Evolutionary conservation across 2,329 filamentous ascomycete genomes (phyloP), one percentile per base, ranked within the genome.

Genomic region (Parastagonospora nodorum): DNA sequence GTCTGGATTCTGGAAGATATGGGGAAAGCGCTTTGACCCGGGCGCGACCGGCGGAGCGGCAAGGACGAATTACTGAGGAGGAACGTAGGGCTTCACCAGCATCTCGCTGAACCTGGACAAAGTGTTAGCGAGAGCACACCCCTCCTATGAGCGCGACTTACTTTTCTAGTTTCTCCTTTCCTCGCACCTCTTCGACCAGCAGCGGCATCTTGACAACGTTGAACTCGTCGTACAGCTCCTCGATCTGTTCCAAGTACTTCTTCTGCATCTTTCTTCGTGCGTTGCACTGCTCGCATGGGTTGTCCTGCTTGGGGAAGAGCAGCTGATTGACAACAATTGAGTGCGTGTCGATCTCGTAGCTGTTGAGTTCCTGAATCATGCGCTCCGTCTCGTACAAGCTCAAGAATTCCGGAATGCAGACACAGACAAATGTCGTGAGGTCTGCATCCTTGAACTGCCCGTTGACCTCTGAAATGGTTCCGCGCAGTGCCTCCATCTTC

Each of bases 151-250:
- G n/a, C 4, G 8, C 27, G 12, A 74, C 76, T 68, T 58, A 77
- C 77, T 85, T 90, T 77, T 95, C 92, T 63, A 99, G 78, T 76
- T 86, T 93, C 70, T 97, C 93, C 81, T 95, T 96, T 38, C 94
- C 94, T 67, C 94, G 82, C 8, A 99, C 92, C 78, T 99, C 94
- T 74, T 99, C 93, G 1, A 96, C 90, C 52, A 99, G 78, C 68
- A 99, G 77, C 32, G 94, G 94, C 92, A 99, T 97, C 82, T 93
- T 93, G 63, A 99, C 93, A 33, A 99, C 92, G 72, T 99, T 96
- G 80, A 99, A 99, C 75, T 99, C 94, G 70, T 97, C 92, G 73
- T 99, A 99, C 51, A 99, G 78, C 79, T 99, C 94, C 77, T 96
- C 92, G 67, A 97, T 97, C 81, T 99, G 93, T 72, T 97, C 92